These are phyloP conservation scores for Astrocystis sublimbata DNA, from an alignment of 495 filamentous ascomycete species.

Conservation along the genomic window DNA sequence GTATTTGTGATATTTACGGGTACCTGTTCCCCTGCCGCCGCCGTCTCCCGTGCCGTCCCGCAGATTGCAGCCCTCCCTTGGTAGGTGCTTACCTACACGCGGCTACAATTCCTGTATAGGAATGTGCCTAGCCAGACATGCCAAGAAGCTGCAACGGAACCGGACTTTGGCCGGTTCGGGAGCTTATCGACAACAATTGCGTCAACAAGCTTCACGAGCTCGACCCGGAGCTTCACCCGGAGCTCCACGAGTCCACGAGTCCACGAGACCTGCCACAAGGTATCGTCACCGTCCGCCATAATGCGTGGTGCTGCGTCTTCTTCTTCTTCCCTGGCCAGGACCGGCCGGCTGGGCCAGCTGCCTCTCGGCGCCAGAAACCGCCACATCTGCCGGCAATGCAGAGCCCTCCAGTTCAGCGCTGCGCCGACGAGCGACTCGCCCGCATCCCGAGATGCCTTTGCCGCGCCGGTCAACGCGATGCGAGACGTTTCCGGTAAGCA, in stretches of 20 bases:
- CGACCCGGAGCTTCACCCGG: too few species aligned
- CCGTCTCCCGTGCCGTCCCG: too few species aligned
- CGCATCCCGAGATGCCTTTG: conserved; percentile 46
- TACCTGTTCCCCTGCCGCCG: too few species aligned
- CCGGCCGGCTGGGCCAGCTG: conserved; percentile 20
- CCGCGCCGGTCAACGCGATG: conserved; percentile 32
- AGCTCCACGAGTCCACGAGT: too few species aligned
- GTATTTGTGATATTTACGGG: too few species aligned
- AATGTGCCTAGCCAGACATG: not conserved
- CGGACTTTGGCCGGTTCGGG: not conserved
- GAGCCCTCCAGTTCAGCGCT: conserved; percentile 56
- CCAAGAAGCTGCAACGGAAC: not conserved
- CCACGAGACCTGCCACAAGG: not conserved
- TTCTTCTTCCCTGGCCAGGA: conserved; percentile 26
- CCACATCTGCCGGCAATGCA: conserved; percentile 50
- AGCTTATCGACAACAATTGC: conserved; percentile 15
- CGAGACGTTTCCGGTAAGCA: conserved; percentile 43
- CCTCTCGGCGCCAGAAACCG: conserved; percentile 17
- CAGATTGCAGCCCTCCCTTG: too few species aligned
- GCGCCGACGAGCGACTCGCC: conserved; percentile 53
- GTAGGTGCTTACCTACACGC: too few species aligned
- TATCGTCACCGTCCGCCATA: not conserved
- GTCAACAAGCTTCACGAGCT: conserved; percentile 18
- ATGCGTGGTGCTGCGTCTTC: conserved; percentile 34
- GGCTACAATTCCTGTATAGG: not conserved